Base-by-base conservation (phyloP, 2,329 filamentous ascomycete species). In the Fusarium scirpi region DNA sequence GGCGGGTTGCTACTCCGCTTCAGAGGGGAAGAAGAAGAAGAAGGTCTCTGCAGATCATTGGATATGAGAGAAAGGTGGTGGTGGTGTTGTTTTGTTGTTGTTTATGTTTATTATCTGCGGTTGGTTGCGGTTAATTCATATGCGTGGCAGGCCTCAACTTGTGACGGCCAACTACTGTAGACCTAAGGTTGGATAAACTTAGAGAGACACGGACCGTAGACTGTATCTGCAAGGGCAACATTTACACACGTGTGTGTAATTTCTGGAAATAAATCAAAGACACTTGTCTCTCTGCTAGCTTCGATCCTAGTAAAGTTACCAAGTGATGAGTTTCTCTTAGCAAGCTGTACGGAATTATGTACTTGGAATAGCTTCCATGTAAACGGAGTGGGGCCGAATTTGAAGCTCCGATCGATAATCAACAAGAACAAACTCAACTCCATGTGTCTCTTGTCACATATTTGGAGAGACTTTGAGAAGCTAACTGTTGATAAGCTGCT, bases 251-350 rank as follows among this genome's bases (percentile, higher is more conserved):
- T 62, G 65, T 56, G 58, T 62, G 55, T 54, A 53, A 66, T 70
- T 73, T 70, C 70, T 74, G 72, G 72, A 71, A 71, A 74, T 65
- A 71, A 71, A 73, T 65, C 30, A 66, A 53, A 58, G 53, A 58
- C 45, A 54, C 34, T 43, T 60, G 51, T 60, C 30, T 45, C 30
- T 41, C 40, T 46, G 47, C 52, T 69, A 58, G 34, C 32, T 52
- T 47, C 54, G 48, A 47, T 34, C 34, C 9, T 52, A 59, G 68
- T 64, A 59, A 43, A 59, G 46, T 54, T 29, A 41, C 34, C 49
- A 41, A 58, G 48, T 27, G 22, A 34, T 58, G 58, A 43, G 38
- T 43, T 53, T 58, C 34, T 46, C 47, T 59, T 47, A 48, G 40
- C 45, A 67, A 53, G 20, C 51, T 54, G 51, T 45, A 54, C 27